A percentile compares a stretch with the other conserved stretches of the same genome.
These are phyloP conservation scores for Avena insularis DNA, from an alignment of 176 grass and related monocot species.

Conservation along the genomic window DNA sequence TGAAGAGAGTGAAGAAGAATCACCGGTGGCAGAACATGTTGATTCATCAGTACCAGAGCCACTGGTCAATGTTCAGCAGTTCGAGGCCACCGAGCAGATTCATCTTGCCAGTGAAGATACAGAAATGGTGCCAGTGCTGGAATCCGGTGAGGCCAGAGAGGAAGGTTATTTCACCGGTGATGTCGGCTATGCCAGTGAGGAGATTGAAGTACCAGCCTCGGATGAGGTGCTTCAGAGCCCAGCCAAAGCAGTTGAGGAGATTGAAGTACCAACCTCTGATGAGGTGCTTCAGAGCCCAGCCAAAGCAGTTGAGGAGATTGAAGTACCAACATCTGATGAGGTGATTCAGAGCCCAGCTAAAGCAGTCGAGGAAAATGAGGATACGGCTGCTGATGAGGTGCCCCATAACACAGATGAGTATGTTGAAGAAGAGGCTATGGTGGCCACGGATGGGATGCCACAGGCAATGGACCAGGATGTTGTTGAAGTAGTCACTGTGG, in stretches of 20 bases:
- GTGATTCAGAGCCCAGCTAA: too few species aligned
- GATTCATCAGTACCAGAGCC: not conserved
- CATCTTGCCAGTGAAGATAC: not conserved
- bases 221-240: not conserved
- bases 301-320: not conserved
- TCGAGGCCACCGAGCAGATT: not conserved
- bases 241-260: not conserved
- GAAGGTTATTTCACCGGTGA: not conserved
- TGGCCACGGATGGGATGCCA: not conserved
- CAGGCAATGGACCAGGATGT: not conserved
- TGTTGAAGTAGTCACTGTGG: not conserved
- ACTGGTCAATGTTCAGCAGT: not conserved
- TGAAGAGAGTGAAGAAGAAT: not conserved
- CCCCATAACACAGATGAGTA: not conserved
- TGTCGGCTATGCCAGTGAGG: not conserved
- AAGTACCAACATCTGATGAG: not conserved
- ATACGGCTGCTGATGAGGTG: not conserved
- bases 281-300: not conserved
- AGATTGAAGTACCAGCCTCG: not conserved
- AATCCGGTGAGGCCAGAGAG: not conserved
- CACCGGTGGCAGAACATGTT: not conserved
- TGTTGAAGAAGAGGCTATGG: not conserved
- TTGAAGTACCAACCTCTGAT: not conserved
- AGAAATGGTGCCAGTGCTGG: not conserved
- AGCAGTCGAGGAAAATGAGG: not conserved